Percentiles rank a stretch among this genome's conserved stretches.
Conservation (phyloP, 176 grass and related monocot species). For the Bonia amplexicaulis region DNA sequence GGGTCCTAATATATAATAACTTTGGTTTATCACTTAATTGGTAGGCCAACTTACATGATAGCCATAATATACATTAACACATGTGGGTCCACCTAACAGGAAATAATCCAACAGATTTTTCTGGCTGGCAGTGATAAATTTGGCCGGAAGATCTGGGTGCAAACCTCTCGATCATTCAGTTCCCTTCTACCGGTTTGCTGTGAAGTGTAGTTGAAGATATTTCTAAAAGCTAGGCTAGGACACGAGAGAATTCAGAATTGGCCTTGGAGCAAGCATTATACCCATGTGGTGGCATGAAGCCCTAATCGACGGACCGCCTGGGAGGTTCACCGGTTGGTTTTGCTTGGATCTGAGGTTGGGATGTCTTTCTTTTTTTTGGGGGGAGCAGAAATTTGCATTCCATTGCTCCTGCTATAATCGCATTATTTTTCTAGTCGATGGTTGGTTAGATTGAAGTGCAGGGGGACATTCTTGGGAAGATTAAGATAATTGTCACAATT, state of each 20-base stretch:
- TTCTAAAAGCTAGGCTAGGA: no score
- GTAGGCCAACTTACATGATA: no score
- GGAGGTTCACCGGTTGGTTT: constrained; percentile 14
- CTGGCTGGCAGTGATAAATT: no score
- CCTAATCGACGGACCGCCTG: not conserved
- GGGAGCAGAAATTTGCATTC: constrained; percentile 35
- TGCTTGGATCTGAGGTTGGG: constrained; percentile 28
- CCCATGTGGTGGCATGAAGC: not conserved
- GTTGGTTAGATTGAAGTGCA: constrained; percentile 10
- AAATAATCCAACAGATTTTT: no score
- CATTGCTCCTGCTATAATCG: constrained; percentile 19
- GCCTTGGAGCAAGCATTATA: not conserved
- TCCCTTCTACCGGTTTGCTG: no score
- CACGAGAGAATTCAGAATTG: not conserved
- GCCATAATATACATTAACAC: no score
- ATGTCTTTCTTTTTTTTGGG: constrained; percentile 48
- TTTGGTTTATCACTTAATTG: no score
- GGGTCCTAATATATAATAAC: no score
- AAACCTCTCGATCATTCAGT: no score
- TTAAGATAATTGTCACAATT: constrained; percentile 25
- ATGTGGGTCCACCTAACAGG: no score
- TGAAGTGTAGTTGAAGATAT: no score
- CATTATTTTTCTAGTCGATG: constrained; percentile 14
- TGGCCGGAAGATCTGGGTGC: no score
- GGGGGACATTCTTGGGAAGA: constrained; percentile 40